A percentile compares a stretch with the other conserved stretches of the same genome.
These are phyloP conservation scores for Withania somnifera DNA, from an alignment of 305 asterid genomes.

Conservation along the genomic window DNA sequence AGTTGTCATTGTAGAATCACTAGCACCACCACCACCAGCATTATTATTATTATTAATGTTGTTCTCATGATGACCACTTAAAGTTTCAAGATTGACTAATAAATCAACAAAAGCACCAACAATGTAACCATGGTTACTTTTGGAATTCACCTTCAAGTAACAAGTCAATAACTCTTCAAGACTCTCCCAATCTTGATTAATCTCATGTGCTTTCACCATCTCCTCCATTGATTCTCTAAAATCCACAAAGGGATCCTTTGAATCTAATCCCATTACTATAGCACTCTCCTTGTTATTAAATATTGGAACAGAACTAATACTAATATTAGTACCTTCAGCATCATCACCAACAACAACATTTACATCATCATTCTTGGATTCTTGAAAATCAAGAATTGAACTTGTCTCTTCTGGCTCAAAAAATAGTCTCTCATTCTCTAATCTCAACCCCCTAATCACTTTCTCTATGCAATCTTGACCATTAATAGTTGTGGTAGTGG, in stretches of 20 bases:
- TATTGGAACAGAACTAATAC: neutral
- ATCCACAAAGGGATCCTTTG: constrained; percentile 54
- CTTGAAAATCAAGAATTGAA: constrained; percentile 34
- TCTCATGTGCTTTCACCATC: constrained; percentile 58
- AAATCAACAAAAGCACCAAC: constrained; percentile 72
- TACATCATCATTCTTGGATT: neutral
- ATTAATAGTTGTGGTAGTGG: constrained; percentile 7
- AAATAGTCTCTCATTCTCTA: constrained; percentile 40
- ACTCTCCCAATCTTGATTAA: constrained; percentile 41
- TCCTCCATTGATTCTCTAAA: constrained; percentile 77
- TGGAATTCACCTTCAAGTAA: constrained; percentile 39
- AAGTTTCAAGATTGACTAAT: constrained; percentile 23
- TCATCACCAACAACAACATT: no score
- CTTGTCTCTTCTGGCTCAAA: constrained; percentile 61
- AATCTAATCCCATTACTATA: constrained; percentile 38
- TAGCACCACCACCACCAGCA: neutral
- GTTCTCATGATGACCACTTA: neutral
- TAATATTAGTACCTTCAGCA: no score
- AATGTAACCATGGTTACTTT: constrained; percentile 50
- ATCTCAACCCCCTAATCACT: constrained; percentile 37
- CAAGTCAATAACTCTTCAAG: constrained; percentile 59
- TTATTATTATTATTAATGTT: no score
- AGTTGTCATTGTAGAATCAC: neutral
- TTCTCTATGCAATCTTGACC: constrained; percentile 24
- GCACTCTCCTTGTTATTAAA: no score